phyloP scores from a whole-genome alignment of 176 grass and related monocot species.

The Tillandsia leiboldiana region DNA sequence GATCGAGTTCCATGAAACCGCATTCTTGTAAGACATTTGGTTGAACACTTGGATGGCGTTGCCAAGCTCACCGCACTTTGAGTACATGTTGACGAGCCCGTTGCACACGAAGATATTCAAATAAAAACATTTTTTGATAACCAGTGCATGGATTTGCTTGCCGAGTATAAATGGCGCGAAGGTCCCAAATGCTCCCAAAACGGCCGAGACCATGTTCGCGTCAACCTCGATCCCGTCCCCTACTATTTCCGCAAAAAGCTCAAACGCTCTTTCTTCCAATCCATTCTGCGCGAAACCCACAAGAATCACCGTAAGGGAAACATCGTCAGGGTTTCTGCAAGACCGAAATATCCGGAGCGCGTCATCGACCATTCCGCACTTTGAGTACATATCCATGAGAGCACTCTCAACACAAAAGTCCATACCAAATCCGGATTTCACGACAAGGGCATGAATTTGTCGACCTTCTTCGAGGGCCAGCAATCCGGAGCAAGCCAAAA shows the following conservation, averaged over 20 bases:
- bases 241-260: conserved; percentile 50
- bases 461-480: conserved; percentile 37
- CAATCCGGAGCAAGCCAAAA: conserved; percentile 54
- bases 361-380: conserved; percentile 74
- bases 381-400: conserved; percentile 88
- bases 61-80: conserved; percentile 64
- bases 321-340: conserved; percentile 44
- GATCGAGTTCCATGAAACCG: conserved; percentile 81
- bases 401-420: conserved; percentile 58
- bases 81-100: conserved; percentile 88
- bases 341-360: conserved; percentile 50
- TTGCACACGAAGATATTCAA: conserved; percentile 65
- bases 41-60: conserved; percentile 52
- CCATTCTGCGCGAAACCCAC: conserved; percentile 75
- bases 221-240: conserved; percentile 35
- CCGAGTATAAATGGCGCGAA: conserved; percentile 58
- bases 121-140: conserved; percentile 41
- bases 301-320: conserved; percentile 69
- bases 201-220: conserved; percentile 52
- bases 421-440: conserved; percentile 44
- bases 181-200: conserved; percentile 66
- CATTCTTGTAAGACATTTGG: conserved; percentile 31
- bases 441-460: conserved; percentile 68
- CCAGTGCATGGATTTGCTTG: conserved; percentile 68
- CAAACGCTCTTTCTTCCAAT: conserved; percentile 45